phyloP scores from a whole-genome alignment of 805 yeast species.

The Sugiyamaella mastotermitis region DNA sequence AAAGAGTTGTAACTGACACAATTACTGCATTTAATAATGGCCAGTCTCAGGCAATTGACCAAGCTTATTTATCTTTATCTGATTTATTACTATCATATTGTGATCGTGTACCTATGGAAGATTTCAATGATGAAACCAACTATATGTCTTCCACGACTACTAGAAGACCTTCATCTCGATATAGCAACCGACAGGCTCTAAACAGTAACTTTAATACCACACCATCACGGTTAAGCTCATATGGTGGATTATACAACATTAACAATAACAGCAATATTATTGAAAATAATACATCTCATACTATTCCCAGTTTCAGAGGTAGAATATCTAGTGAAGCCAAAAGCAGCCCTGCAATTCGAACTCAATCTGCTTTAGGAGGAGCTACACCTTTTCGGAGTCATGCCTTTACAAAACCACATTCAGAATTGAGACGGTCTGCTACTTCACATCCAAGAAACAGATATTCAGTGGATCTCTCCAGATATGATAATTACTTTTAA shows the following conservation, averaged over 20 bases:
- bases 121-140: background rate
- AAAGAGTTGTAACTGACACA: conserved; percentile 20
- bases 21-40: conserved; percentile 14
- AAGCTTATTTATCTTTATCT: conserved; percentile 17
- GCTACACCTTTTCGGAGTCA: background rate
- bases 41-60: conserved; percentile 12
- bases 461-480: background rate
- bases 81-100: conserved; percentile 13
- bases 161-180: background rate
- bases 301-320: background rate
- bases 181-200: background rate
- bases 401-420: background rate
- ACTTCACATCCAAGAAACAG: background rate
- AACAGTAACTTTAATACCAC: background rate
- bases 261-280: background rate
- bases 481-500: background rate
- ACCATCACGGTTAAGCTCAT: background rate
- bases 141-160: too few species aligned
- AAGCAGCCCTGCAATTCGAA: background rate
- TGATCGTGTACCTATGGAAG: conserved; percentile 2
- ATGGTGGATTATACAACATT: too few species aligned
- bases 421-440: background rate
- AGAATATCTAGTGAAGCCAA: background rate
- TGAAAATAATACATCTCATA: background rate
- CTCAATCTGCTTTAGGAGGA: conserved; percentile 1